These are phyloP conservation scores for Coemansia sp. DNA, from an alignment of 192 early-diverging fungal species.

Conservation along the genomic window DNA sequence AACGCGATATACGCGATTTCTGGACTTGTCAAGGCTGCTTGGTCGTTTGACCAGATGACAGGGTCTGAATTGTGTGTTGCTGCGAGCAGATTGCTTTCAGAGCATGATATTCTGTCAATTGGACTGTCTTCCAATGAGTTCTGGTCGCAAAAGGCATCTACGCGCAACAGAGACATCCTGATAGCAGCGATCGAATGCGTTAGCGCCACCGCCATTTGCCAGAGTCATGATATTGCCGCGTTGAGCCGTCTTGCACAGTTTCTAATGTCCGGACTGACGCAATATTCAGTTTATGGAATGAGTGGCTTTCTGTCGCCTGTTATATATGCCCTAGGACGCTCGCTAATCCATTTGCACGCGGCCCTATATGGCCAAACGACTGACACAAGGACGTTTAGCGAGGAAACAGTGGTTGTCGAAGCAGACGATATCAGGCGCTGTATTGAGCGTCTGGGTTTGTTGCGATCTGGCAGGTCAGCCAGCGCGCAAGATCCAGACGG, in stretches of 20 bases:
- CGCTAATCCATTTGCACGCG: constrained; percentile 15
- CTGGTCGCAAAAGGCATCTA: constrained; percentile 13
- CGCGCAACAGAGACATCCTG: constrained; percentile 18
- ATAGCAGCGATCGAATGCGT: constrained; percentile 39
- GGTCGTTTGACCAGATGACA: constrained; percentile 13
- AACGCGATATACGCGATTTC: constrained; percentile 25
- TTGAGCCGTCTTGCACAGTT: constrained; percentile 21
- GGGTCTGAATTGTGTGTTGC: constrained; percentile 24
- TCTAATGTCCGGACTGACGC: constrained; percentile 26
- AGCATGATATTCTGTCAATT: constrained; percentile 8
- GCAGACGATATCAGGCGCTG: constrained; percentile 41
- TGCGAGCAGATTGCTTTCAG: constrained; percentile 5
- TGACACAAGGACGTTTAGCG: constrained; percentile 18
- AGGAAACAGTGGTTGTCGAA: constrained; percentile 18
- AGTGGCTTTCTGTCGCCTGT: background rate
- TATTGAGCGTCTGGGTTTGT: constrained; percentile 31
- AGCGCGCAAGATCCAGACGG: background rate
- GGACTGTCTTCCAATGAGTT: constrained; percentile 10
- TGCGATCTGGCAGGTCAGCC: constrained; percentile 8
- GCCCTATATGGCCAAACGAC: constrained; percentile 1
- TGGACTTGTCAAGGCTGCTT: constrained; percentile 22
- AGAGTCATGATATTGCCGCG: constrained; percentile 17
- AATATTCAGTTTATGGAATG: background rate
- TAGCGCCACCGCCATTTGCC: constrained; percentile 15
- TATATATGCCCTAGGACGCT: constrained; percentile 19